phyloP scores from a whole-genome alignment of 768 basidiomycete genomes.

The Rhodotorula kratochvilovae region DNA sequence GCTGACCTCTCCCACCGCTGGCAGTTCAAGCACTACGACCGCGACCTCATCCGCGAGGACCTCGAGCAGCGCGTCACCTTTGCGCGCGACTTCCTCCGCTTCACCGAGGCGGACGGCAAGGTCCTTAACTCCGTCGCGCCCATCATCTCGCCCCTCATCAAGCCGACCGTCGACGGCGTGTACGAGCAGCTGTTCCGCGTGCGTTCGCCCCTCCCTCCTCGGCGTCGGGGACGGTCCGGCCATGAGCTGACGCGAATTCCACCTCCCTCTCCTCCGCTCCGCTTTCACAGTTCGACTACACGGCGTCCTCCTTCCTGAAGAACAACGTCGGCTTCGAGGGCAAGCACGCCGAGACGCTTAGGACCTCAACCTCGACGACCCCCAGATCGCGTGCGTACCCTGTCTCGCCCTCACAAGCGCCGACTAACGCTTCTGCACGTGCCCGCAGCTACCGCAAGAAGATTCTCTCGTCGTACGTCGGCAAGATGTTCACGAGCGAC shows the following conservation, averaged over 20 bases:
- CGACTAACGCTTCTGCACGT: not conserved
- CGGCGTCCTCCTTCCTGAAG: slow-evolving; percentile 8
- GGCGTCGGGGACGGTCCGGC: accelerated
- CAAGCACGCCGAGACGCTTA: slow-evolving; percentile 1
- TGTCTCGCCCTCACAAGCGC: too few species aligned
- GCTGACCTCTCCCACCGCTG: not conserved
- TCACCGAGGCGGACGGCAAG: slow-evolving; percentile 7
- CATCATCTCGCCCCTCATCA: slow-evolving; percentile 2
- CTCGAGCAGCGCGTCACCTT: slow-evolving; percentile 12
- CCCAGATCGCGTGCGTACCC: slow-evolving; percentile 14
- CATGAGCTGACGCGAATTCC: not conserved
- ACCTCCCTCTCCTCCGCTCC: too few species aligned
- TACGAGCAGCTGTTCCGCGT: slow-evolving; percentile 24
- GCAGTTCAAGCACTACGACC: slow-evolving; percentile 11
- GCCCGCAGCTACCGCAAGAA: slow-evolving; percentile 8
- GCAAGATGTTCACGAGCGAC: slow-evolving; percentile 13
- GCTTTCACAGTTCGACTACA: slow-evolving; percentile 4
- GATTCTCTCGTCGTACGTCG: slow-evolving; percentile 8
- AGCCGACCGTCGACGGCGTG: slow-evolving; percentile 17
- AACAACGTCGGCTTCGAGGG: slow-evolving; percentile 16
- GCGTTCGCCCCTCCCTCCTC: not conserved
- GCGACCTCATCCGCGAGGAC: slow-evolving; percentile 2
- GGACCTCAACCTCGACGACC: slow-evolving; percentile 6
- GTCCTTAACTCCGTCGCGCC: slow-evolving; percentile 1
- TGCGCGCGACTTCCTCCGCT: slow-evolving; percentile 13